phyloP scores from a whole-genome alignment of 2,329 filamentous ascomycete genomes.

The Fusarium pseudograminearum region DNA sequence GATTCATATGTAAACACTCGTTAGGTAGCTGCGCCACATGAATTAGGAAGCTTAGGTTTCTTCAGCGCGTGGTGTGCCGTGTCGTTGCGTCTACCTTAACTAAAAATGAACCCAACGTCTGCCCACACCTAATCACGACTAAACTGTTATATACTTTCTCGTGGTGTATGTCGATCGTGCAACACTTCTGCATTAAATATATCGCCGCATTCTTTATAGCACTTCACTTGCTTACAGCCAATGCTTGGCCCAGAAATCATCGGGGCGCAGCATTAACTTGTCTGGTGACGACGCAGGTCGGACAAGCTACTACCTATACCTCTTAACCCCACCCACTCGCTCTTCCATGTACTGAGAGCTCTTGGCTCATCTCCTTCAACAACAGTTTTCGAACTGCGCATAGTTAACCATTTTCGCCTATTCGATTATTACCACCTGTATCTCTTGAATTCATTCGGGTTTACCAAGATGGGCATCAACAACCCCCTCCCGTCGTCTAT shows the following conservation, averaged over 20 bases:
- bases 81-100: conserved; percentile 8
- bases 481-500: conserved; percentile 75
- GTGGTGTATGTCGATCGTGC: conserved; percentile 12
- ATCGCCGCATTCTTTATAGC: conserved; percentile 6
- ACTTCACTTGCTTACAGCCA: conserved; percentile 16
- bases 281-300: conserved; percentile 38
- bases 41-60: conserved; percentile 4
- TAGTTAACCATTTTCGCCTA: background rate
- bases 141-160: conserved; percentile 3
- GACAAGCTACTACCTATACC: conserved; percentile 24
- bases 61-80: conserved; percentile 8
- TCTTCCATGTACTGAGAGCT: conserved; percentile 29
- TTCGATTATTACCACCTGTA: background rate
- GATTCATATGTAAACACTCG: conserved; percentile 1
- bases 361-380: conserved; percentile 32
- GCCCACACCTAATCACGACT: background rate
- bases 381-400: conserved; percentile 16
- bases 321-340: conserved; percentile 37
- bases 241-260: conserved; percentile 22
- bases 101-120: conserved; percentile 14
- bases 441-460: background rate
- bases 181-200: conserved; percentile 12
- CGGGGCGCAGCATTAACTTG: conserved; percentile 39
- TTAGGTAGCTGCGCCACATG: conserved; percentile 34
- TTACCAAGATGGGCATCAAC: conserved; percentile 68